phyloP scores from a whole-genome alignment of 176 grass and related monocot genomes.

The Musa beccarii region DNA sequence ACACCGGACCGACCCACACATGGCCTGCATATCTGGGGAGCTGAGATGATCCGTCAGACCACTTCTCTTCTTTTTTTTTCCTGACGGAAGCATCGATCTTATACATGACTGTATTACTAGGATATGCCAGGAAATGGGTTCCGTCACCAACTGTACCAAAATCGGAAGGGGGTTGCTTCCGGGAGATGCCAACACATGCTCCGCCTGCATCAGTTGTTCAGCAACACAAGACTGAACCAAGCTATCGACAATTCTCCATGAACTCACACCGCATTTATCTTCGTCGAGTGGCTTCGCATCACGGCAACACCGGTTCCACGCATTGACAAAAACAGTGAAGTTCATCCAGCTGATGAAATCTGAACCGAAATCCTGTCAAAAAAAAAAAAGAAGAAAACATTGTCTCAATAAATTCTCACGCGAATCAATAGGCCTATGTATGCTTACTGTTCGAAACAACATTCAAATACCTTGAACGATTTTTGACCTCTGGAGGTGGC shows the following conservation, averaged over 20 bases:
- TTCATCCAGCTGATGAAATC: constrained; percentile 82
- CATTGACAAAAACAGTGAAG: constrained; percentile 87
- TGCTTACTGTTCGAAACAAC: no score
- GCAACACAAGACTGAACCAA: constrained; percentile 53
- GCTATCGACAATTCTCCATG: constrained; percentile 67
- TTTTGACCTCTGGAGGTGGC: constrained; percentile 61
- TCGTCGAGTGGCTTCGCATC: constrained; percentile 26
- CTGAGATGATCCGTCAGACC: constrained; percentile 38
- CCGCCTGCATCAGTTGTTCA: constrained; percentile 36
- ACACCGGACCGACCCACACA: constrained; percentile 48
- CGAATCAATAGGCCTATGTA: no score
- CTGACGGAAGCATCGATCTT: constrained; percentile 47
- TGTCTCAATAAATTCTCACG: constrained; percentile 4
- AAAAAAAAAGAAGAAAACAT: not conserved
- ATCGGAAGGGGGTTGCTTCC: constrained; percentile 49
- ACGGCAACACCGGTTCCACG: constrained; percentile 59
- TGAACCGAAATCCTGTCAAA: constrained; percentile 59
- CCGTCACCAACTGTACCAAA: constrained; percentile 63
- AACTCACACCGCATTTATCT: constrained; percentile 32
- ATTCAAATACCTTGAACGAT: constrained; percentile 49
- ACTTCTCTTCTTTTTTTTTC: constrained; percentile 92
- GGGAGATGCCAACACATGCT: constrained; percentile 36
- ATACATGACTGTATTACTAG: constrained; percentile 61
- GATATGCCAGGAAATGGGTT: constrained; percentile 86
- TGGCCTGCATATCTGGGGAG: constrained; percentile 44